Percentiles rank a stretch among this genome's conserved stretches.
Evolutionary conservation across 1,284 basidiomycete genomes (phyloP).

Genomic region (Ceratobasidium sp.): DNA sequence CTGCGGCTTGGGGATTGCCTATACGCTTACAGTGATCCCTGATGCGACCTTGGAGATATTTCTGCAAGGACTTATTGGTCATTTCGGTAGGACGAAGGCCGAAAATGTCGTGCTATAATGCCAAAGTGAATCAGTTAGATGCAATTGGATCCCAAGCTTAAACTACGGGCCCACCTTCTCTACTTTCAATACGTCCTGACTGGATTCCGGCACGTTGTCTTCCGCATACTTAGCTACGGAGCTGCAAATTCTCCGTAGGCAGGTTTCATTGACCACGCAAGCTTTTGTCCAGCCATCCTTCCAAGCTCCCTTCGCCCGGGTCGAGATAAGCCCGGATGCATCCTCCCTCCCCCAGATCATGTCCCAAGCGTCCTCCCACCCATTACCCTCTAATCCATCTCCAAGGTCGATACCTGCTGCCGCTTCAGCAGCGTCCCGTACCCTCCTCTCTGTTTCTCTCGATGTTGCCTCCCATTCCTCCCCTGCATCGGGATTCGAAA

Average conservation of each 20-base stretch:
- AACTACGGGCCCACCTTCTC: neutral
- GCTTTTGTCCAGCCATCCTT: slow-evolving; percentile 16
- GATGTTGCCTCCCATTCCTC: slow-evolving; percentile 14
- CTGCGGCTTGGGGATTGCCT: neutral
- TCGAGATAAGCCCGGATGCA: neutral
- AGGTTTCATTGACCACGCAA: neutral
- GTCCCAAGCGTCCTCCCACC: slow-evolving; percentile 13
- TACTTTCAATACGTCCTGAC: neutral
- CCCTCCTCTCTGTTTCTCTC: neutral
- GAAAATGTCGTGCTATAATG: neutral
- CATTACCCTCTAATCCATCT: neutral
- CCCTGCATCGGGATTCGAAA: neutral
- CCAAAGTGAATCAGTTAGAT: neutral
- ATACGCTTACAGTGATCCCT: neutral
- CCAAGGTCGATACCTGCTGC: neutral
- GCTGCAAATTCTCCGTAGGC: neutral
- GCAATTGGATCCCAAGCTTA: neutral
- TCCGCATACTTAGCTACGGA: neutral
- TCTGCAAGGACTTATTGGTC: neutral
- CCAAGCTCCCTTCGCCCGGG: slow-evolving; percentile 6
- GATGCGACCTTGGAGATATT: slow-evolving; percentile 4
- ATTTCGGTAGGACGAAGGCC: neutral
- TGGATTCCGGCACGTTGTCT: slow-evolving; percentile 9
- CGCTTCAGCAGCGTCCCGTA: slow-evolving; percentile 1
- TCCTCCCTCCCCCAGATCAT: neutral